These are phyloP conservation scores for Cyclostephanos tholiformis DNA, from an alignment of 108 stramenopile species.

Conservation along the genomic window DNA sequence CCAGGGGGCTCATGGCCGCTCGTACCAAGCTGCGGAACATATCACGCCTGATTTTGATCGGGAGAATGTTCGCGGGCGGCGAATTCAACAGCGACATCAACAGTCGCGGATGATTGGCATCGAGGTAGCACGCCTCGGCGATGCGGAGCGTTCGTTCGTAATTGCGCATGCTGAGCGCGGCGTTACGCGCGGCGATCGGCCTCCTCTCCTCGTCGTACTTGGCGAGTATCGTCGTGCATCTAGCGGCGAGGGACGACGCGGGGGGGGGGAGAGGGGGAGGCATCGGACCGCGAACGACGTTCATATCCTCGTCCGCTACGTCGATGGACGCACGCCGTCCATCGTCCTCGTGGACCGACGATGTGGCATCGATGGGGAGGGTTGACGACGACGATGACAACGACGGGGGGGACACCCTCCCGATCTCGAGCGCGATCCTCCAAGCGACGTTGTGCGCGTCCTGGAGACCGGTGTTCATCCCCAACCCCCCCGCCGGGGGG, in stretches of 20 bases:
- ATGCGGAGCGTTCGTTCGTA: conserved; percentile 78
- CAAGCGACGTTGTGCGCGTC: conserved; percentile 92
- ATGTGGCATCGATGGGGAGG: neutral
- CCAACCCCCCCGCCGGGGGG: conserved; percentile 96
- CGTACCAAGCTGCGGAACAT: conserved; percentile 62
- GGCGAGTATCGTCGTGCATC: conserved; percentile 22
- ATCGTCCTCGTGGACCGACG: neutral
- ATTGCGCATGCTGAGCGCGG: conserved; percentile 88
- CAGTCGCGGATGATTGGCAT: conserved; percentile 70
- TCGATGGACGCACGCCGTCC: too few species aligned
- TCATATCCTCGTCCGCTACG: neutral
- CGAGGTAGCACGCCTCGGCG: conserved; percentile 75
- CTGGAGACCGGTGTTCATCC: conserved; percentile 96
- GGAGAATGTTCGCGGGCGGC: conserved; percentile 53
- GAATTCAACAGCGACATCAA: conserved; percentile 52
- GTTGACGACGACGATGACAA: neutral
- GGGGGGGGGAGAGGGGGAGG: too few species aligned
- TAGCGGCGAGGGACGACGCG: neutral
- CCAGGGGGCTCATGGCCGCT: conserved; percentile 68
- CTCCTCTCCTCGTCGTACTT: conserved; percentile 79
- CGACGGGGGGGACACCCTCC: too few species aligned
- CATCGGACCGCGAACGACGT: conserved; percentile 6
- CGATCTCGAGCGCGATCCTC: conserved; percentile 79
- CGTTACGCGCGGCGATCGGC: conserved; percentile 81
- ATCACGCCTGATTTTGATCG: conserved; percentile 46